Conservation (phyloP, 371 early-diverging fungal genomes). For the Rozella allomycis region DNA sequence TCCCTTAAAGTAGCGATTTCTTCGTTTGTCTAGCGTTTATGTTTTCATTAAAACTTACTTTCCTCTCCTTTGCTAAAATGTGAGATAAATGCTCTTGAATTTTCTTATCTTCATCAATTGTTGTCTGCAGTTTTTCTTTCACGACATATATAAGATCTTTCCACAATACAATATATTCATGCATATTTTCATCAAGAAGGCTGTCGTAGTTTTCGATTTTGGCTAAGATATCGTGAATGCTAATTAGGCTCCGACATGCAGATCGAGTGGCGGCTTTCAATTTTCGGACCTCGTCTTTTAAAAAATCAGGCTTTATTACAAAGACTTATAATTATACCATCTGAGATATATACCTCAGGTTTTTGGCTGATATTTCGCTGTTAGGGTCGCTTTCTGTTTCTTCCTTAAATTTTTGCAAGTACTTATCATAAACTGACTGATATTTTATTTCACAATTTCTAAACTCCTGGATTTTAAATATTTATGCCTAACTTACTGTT, state of each 20-base stretch:
- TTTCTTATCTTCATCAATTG: constrained; percentile 23
- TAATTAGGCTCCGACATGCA: constrained; percentile 13
- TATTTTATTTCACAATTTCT: not conserved
- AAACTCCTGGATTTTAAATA: constrained; percentile 2
- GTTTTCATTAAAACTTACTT: constrained; percentile 6
- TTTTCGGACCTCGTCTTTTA: constrained; percentile 8
- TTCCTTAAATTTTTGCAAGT: not conserved
- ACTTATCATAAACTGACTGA: not conserved
- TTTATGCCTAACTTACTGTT: not conserved
- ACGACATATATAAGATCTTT: constrained; percentile 17
- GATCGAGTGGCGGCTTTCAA: constrained; percentile 12
- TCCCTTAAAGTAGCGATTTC: constrained; percentile 16
- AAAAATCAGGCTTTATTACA: constrained; percentile 6
- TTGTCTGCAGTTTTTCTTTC: constrained; percentile 16
- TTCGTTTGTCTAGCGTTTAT: constrained; percentile 12
- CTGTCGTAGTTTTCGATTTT: constrained; percentile 16
- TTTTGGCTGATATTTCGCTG: too few relatives aligned
- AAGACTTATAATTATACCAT: too few relatives aligned
- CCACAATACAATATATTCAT: constrained; percentile 12
- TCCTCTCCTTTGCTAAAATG: constrained; percentile 25
- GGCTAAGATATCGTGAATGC: constrained; percentile 9
- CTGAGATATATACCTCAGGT: too few relatives aligned
- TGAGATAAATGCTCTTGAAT: constrained; percentile 16
- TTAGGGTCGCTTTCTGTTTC: not conserved
- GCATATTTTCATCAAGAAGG: constrained; percentile 6